phyloP scores from a whole-genome alignment of 2,329 filamentous ascomycete genomes.

The Pestalotiopsis sp. region DNA sequence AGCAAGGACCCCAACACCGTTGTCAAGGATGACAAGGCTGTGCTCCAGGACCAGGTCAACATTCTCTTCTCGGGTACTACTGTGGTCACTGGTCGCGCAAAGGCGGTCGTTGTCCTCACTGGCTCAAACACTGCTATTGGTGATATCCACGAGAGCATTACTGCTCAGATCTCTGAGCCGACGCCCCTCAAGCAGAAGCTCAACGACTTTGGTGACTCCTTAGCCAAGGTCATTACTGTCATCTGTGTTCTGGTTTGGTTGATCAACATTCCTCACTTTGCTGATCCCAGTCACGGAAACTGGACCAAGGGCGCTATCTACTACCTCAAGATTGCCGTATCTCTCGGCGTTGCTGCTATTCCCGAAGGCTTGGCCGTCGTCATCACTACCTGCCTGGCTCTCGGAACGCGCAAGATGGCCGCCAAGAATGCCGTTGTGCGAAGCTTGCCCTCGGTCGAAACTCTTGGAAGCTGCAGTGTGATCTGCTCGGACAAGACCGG shows the following conservation, averaged over 20 bases:
- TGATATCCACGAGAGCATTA: conserved; percentile 98
- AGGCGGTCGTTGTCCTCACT: conserved; percentile 86
- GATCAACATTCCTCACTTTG: conserved; percentile 98
- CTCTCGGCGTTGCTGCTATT: conserved; percentile 95
- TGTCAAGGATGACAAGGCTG: conserved; percentile 78
- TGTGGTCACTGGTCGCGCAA: conserved; percentile 91
- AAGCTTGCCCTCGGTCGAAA: conserved; percentile 95
- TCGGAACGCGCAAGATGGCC: conserved; percentile 98
- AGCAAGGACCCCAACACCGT: conserved; percentile 72
- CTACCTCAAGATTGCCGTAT: conserved; percentile 99
- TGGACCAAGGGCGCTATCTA: conserved; percentile 98
- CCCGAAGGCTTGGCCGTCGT: conserved; percentile 97
- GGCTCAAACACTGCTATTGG: conserved; percentile 92
- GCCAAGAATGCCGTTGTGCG: conserved; percentile 97
- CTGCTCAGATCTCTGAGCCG: conserved; percentile 94
- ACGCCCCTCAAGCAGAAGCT: conserved; percentile 98
- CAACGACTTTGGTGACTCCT: conserved; percentile 93
- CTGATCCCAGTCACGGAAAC: conserved; percentile 86
- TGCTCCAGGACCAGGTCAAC: conserved; percentile 96
- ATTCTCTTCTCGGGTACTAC: conserved; percentile 99
- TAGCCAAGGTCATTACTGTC: conserved; percentile 97
- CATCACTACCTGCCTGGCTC: conserved; percentile 95
- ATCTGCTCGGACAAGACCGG: conserved; percentile 99
- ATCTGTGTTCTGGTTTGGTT: conserved; percentile 97
- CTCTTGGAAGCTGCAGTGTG: conserved; percentile 96